Evolutionary conservation across 441 rosid genomes (phyloP), one percentile per base, ranked within the genome.

Genomic region (Populus hybrid): DNA sequence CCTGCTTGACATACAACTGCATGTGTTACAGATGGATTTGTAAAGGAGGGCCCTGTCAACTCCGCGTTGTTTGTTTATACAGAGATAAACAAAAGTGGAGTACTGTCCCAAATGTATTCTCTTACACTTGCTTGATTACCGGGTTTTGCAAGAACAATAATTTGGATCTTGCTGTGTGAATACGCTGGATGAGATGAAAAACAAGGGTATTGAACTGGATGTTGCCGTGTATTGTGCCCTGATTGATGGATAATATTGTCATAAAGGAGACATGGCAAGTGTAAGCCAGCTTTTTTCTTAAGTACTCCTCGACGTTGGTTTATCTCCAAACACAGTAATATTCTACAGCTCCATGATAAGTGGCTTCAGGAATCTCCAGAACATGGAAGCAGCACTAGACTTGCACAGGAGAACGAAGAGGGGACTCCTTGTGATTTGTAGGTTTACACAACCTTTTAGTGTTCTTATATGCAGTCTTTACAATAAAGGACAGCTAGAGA

Each of bases 311-410:
- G 88, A 90, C 75, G 86, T 73, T 69, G 94, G 94, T 42, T 57
- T 92, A 72, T 79, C 86, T 66, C 93, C 97, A 24, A 89, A 85
- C 79, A 40, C 69, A 3, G 67, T 73, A 36, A 79, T 88, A 30
- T 30, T 30, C 61, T 94, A 85, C 83, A 87, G 84, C 46, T 86
- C 85, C 86, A 72, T 94, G 88, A 88, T 94, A 23, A 84, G 84
- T 5, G 95, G 98, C 20, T 92, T 84, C 83, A 86, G 84, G 82
- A 85, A 86, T 78, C 69, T 78, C 42, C 69, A 77, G 46, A 90
- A 90, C 76, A 89, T 90, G 88, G 90, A 88, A 79, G 88, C 85
- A 66, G 97, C 93, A 24, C 86, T 88, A 67, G 78, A 80, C 78
- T 83, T 86, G 85, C 79, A 76, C 42, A 79, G 77, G 21, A 90